These are phyloP conservation scores for Microdochium paspali DNA, from an alignment of 2,329 filamentous ascomycete genomes.

Conservation along the genomic window DNA sequence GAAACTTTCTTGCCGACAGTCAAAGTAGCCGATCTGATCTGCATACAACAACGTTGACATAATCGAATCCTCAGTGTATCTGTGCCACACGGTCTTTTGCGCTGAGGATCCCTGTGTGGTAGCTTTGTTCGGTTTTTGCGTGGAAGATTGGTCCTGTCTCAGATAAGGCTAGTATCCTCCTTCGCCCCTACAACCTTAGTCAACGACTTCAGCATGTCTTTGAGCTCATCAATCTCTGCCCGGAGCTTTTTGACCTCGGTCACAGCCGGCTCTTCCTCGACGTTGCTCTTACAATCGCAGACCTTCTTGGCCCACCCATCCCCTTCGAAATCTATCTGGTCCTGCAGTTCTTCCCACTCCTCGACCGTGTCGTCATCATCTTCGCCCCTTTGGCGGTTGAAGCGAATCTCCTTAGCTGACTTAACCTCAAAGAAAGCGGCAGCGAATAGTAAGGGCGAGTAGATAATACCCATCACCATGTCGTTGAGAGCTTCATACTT, in stretches of 20 bases:
- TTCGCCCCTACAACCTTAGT: constrained; percentile 9
- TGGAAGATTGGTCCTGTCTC: too few species aligned
- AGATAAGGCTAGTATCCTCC: background rate
- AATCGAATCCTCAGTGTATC: too few species aligned
- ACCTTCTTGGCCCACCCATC: constrained; percentile 84
- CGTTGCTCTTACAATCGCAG: constrained; percentile 64
- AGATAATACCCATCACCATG: constrained; percentile 75
- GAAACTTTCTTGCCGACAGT: too few species aligned
- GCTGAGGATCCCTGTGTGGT: too few species aligned
- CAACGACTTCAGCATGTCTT: constrained; percentile 29
- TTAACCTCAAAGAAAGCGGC: constrained; percentile 65
- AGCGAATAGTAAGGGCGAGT: constrained; percentile 72
- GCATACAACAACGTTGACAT: too few species aligned
- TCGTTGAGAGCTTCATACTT: constrained; percentile 80
- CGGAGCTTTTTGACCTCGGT: constrained; percentile 54
- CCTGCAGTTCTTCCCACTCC: constrained; percentile 82
- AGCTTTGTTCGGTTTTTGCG: too few species aligned
- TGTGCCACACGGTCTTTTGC: too few species aligned
- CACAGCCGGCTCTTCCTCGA: constrained; percentile 70
- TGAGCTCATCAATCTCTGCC: constrained; percentile 48
- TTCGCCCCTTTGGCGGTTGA: constrained; percentile 71
- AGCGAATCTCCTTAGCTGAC: constrained; percentile 55
- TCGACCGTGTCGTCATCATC: constrained; percentile 82
- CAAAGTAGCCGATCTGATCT: too few species aligned
- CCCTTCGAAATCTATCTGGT: constrained; percentile 66